Percentiles rank a stretch among this genome's conserved stretches.
These are phyloP conservation scores for Besnoitia besnoiti DNA, from an alignment of 169 alveolate species.

Conservation along the genomic window DNA sequence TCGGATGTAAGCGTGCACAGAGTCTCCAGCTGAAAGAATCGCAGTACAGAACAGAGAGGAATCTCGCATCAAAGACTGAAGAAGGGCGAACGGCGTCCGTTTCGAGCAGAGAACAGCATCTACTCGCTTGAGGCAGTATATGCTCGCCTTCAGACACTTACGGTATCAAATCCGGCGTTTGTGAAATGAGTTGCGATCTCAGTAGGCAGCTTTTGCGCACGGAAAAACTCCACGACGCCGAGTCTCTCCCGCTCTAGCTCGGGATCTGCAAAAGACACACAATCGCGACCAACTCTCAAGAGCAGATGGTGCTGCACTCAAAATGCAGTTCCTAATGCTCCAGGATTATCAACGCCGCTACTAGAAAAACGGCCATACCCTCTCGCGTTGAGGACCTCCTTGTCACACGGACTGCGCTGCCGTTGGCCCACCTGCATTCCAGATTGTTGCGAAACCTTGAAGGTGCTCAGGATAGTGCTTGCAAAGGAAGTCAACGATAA, in stretches of 20 bases:
- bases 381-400: too few species aligned
- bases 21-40: conserved; percentile 79
- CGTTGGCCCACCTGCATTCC: conserved; percentile 70
- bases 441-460: conserved; percentile 70
- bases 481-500: conserved; percentile 75
- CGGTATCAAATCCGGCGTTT: conserved; percentile 89
- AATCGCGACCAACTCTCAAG: too few species aligned
- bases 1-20: conserved; percentile 83
- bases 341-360: too few species aligned
- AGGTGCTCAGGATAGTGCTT: conserved; percentile 75
- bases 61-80: not conserved
- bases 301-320: not conserved
- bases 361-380: too few species aligned
- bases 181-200: conserved; percentile 87
- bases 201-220: conserved; percentile 83
- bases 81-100: not conserved
- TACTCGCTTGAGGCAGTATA: too few species aligned
- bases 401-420: too few species aligned
- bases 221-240: conserved; percentile 85
- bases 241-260: conserved; percentile 84
- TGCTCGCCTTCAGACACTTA: too few species aligned
- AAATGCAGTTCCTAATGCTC: too few species aligned
- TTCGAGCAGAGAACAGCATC: too few species aligned
- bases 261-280: conserved; percentile 82
- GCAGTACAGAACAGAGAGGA: not conserved